These are phyloP conservation scores for Solidago caesia DNA, from an alignment of 129 eudicot genomes.

Conservation along the genomic window DNA sequence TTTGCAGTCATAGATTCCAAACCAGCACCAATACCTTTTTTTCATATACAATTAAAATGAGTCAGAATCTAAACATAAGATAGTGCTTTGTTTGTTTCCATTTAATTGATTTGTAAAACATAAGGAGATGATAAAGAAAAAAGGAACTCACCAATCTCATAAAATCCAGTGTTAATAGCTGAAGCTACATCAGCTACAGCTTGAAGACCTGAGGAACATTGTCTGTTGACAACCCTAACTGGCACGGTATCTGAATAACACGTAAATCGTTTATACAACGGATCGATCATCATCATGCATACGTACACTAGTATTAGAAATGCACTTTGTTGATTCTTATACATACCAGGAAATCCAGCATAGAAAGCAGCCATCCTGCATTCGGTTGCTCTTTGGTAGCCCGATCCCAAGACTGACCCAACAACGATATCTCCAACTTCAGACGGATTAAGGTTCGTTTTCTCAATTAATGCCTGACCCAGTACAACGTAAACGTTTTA, in stretches of 20 bases:
- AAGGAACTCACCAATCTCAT: slow-evolving; percentile 66
- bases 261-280: slow-evolving; percentile 1
- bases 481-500: not conserved
- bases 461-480: slow-evolving; percentile 77
- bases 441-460: slow-evolving; percentile 77
- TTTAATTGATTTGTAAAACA: not conserved
- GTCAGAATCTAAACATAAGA: slow-evolving; percentile 20
- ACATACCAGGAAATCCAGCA: slow-evolving; percentile 96
- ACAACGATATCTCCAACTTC: slow-evolving; percentile 98
- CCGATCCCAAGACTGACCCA: slow-evolving; percentile 87
- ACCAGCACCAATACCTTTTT: slow-evolving; percentile 93
- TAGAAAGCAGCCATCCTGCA: slow-evolving; percentile 98
- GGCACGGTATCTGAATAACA: slow-evolving; percentile 77
- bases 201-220: slow-evolving; percentile 98
- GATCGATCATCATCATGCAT: not conserved
- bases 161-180: slow-evolving; percentile 95
- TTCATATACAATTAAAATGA: slow-evolving; percentile 7
- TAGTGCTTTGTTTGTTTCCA: not conserved
- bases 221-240: slow-evolving; percentile 90
- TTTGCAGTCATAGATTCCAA: slow-evolving; percentile 90
- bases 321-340: not conserved
- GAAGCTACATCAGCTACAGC: slow-evolving; percentile 99
- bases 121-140: not conserved
- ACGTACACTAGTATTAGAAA: not conserved
- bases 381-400: slow-evolving; percentile 92